Base-by-base conservation (phyloP, 1,139 yeast genomes). In the Hansenula sp. region DNA sequence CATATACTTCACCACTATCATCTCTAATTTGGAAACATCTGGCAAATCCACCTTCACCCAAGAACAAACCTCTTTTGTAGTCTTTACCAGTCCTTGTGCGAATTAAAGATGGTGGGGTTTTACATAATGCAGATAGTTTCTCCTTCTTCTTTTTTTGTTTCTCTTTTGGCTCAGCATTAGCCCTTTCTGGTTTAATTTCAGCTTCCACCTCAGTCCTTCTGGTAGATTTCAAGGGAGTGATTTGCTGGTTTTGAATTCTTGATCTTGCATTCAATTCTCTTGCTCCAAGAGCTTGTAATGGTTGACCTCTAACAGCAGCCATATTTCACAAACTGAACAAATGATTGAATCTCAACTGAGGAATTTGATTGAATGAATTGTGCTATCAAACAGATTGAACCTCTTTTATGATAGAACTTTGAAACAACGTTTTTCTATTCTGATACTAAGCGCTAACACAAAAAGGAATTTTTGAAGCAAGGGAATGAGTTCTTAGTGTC, bases 1-100 rank as follows among this genome's bases (percentile, higher is more conserved):
- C 99, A 67, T 76, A 93, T 4, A 89, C 77, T 60, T 82, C 80
- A 33, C 98, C 98, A 49, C 78, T 73, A 50, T 91, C 84, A 63
- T 89, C 96, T 62, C 86, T 88, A 75, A 94, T 94, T 65, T 93
- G 97, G 69, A 94, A 94, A 64, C 99, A 94, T 62, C 99, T 81
- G 17, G 99, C 99, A 72, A 94, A 94, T 0, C 99, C 99, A 47
- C 99, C 99, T 70, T 90, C 99, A 29, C 99, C 99, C 33, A 94
- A 72, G 56, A 91, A 90, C 47, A 76, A 76, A 3, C 98, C 98
- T 62, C 99, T 80, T 57, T 88, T 88, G 66, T 88, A 93, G 58
- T 90, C 95, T 60, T 88, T 77, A 44, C 97, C 96, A 51, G 79
- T 76, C 68, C 93, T 78, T 36, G 95, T 89, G 57, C 93, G 78